Percentiles rank a stretch among this genome's conserved stretches.
Evolutionary conservation across 306 rosid species (phyloP).

Genomic region (Luffa aegyptiaca): DNA sequence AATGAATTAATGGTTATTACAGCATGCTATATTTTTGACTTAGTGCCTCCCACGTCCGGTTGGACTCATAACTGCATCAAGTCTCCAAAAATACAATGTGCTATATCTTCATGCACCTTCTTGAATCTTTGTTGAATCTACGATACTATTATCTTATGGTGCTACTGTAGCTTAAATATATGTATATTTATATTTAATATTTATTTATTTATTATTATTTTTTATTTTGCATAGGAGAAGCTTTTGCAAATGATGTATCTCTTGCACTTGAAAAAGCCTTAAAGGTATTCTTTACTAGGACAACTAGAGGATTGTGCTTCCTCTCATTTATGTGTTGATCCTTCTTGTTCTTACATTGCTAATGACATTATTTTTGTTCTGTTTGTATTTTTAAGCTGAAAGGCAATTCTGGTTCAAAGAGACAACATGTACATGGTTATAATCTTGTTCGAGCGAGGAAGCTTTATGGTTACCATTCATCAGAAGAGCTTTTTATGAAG

Average conservation of each 20-base stretch:
- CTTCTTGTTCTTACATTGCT: slow-evolving; percentile 1
- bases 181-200: no score
- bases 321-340: slow-evolving; percentile 1
- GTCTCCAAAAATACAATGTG: neutral
- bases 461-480: slow-evolving; percentile 80
- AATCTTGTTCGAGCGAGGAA: slow-evolving; percentile 76
- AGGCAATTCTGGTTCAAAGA: slow-evolving; percentile 48
- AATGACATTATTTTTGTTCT: neutral
- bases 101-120: neutral
- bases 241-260: slow-evolving; percentile 40
- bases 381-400: slow-evolving; percentile 43
- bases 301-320: slow-evolving; percentile 13
- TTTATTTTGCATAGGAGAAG: slow-evolving; percentile 40
- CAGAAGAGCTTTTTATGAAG: slow-evolving; percentile 79
- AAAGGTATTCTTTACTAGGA: slow-evolving; percentile 44
- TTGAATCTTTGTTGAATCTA: neutral
- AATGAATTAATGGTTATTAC: neutral
- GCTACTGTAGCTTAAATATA: slow-evolving; percentile 4
- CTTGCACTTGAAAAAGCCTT: slow-evolving; percentile 75
- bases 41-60: no score
- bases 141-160: neutral
- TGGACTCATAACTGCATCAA: no score
- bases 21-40: neutral
- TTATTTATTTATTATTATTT: neutral
- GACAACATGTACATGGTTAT: slow-evolving; percentile 80